These are phyloP conservation scores for Aquilaria malaccensis DNA, from an alignment of 345 rosid genomes.

Conservation along the genomic window DNA sequence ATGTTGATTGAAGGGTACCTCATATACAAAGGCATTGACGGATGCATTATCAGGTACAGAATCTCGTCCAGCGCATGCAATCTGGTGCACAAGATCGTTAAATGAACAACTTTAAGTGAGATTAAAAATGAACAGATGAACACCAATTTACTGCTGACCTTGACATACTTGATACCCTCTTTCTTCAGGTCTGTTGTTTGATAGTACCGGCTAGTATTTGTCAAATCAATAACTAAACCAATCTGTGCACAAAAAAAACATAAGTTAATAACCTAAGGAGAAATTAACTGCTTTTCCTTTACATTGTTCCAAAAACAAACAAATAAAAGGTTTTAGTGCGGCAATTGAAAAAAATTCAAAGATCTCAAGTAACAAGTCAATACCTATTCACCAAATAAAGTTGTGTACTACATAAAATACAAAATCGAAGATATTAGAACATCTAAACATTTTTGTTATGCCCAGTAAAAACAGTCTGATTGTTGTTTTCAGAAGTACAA, in stretches of 20 bases:
- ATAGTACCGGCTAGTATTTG: constrained; percentile 92
- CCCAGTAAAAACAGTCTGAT: neutral
- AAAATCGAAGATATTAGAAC: too few species aligned
- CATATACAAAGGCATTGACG: constrained; percentile 78
- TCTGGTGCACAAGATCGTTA: constrained; percentile 38
- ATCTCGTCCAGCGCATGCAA: constrained; percentile 90
- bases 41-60: constrained; percentile 81
- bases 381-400: neutral
- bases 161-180: constrained; percentile 87
- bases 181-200: constrained; percentile 62
- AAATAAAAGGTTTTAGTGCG: too few species aligned
- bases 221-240: constrained; percentile 97
- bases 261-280: constrained; percentile 3
- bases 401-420: neutral
- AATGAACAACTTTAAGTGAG: neutral
- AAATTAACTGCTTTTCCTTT: neutral
- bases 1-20: constrained; percentile 40
- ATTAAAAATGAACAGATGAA: constrained; percentile 1
- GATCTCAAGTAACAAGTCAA: neutral
- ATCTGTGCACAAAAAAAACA: constrained; percentile 42
- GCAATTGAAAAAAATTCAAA: too few species aligned
- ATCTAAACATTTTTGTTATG: neutral
- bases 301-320: too few species aligned
- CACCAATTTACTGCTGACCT: constrained; percentile 38
- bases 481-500: too few species aligned